A percentile compares a stretch with the other conserved stretches of the same genome.
phyloP scores from a whole-genome alignment of 2,329 filamentous ascomycete genomes.

The Colletotrichum acutatum region DNA sequence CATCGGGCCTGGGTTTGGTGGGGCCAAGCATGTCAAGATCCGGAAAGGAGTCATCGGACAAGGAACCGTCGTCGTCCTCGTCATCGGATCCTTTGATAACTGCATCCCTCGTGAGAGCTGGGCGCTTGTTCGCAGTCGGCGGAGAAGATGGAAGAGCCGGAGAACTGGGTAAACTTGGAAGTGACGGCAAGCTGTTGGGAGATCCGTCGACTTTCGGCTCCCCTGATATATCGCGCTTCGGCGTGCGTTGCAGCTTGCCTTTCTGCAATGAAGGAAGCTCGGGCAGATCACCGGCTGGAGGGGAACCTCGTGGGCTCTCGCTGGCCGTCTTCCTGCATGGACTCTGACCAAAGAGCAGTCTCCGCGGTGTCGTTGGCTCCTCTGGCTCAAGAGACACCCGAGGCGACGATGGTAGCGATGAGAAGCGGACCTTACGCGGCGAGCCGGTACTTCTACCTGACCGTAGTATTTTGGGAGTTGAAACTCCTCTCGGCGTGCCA shows the following conservation, averaged over 20 bases:
- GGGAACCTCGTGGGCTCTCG: slow-evolving; percentile 6
- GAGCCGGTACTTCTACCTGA: slow-evolving; percentile 14
- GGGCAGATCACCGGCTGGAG: neutral
- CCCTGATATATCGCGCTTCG: slow-evolving; percentile 3
- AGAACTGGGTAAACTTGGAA: slow-evolving; percentile 33
- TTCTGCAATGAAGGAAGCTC: neutral
- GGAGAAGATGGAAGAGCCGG: slow-evolving; percentile 40
- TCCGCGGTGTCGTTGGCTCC: slow-evolving; percentile 16
- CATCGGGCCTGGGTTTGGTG: slow-evolving; percentile 33
- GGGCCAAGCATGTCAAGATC: slow-evolving; percentile 49
- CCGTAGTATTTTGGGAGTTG: neutral
- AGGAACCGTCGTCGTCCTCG: slow-evolving; percentile 67
- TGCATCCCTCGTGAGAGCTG: slow-evolving; percentile 57
- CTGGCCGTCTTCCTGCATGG: neutral
- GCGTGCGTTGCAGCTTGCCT: neutral
- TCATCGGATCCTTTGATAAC: slow-evolving; percentile 79
- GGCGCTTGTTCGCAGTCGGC: slow-evolving; percentile 37
- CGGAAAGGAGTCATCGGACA: slow-evolving; percentile 68
- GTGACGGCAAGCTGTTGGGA: slow-evolving; percentile 8
- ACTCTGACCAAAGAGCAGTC: slow-evolving; percentile 14
- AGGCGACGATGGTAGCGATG: slow-evolving; percentile 9
- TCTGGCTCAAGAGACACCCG: slow-evolving; percentile 7
- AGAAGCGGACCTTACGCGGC: slow-evolving; percentile 22
- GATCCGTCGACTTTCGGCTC: neutral
- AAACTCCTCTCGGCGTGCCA: neutral